phyloP scores from a whole-genome alignment of 108 stramenopile genomes.

The Bacterosira constricta region DNA sequence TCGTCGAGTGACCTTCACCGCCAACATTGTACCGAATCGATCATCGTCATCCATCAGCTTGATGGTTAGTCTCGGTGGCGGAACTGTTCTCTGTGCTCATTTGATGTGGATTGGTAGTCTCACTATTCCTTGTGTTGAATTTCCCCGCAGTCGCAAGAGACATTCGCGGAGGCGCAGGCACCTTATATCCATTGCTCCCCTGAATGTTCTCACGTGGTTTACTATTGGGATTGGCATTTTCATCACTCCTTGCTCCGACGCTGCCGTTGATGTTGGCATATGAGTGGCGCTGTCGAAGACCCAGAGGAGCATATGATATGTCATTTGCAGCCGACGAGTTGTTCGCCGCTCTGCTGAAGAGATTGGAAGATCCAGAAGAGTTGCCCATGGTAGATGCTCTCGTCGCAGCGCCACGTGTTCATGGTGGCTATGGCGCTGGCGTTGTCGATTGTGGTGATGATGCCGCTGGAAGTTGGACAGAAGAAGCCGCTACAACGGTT shows the following conservation, averaged over 20 bases:
- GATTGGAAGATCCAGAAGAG: not conserved
- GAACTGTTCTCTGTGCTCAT: not conserved
- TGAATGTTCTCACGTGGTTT: not conserved
- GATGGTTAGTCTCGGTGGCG: not conserved
- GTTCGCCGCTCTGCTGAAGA: not conserved
- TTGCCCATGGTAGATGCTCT: not conserved
- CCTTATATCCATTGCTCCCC: not conserved
- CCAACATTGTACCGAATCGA: no score
- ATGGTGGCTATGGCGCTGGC: constrained; percentile 60
- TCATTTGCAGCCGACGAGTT: not conserved
- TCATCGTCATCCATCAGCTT: constrained; percentile 4
- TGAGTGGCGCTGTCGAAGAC: constrained; percentile 4
- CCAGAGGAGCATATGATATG: not conserved
- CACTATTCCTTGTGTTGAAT: not conserved
- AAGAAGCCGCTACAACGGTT: no score
- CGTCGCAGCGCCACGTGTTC: constrained; percentile 68
- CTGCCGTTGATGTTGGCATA: not conserved
- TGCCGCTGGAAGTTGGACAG: no score
- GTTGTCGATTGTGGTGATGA: no score
- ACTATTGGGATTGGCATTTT: constrained; percentile 4
- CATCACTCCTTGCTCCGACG: no score
- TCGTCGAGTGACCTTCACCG: no score
- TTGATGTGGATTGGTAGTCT: not conserved
- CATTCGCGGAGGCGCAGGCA: not conserved
- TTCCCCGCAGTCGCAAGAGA: constrained; percentile 3